Base-by-base conservation (phyloP, 768 basidiomycete species). In the Pisolithus microcarpus region DNA sequence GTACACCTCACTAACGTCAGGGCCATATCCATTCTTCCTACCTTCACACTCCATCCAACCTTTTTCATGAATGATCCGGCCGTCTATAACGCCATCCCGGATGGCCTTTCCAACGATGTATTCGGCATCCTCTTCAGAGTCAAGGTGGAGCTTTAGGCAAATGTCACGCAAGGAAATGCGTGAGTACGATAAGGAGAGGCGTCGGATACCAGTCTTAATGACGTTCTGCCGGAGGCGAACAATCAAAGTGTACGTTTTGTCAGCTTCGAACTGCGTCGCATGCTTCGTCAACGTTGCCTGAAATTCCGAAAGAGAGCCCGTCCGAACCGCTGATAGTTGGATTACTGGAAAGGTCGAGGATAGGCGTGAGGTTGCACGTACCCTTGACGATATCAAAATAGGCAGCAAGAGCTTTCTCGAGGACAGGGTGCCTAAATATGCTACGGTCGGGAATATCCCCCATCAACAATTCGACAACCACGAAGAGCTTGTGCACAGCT, bases 61-160 rank as follows among this genome's bases (percentile, higher is more conserved):
- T 58, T 86, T 85, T 69, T 91, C 90, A 62, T 97, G 95, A 52
- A 94, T 87, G 57, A 97, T 81, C 23, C 78, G 77, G 13, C 90
- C 93, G 56, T 94, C 91, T 54, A 98, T 94, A 45, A 98, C 93
- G 15, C 91, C 94, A 67, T 97, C 95, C 21, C 95, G 79, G 65
- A 97, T 95, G 8, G 95, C 94, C 70, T 97, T 98, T 37, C 92
- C 92, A 3, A 96, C 95, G 51, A 97, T 93, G 69, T 97, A 97
- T 69, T 97, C 95, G 1, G 94, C 94, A 60, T 98, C 95, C 68
- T 97, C 95, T 64, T 97, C 95, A 21, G 87, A 90, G 68, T 97
- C 94, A 37, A 98, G 78, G 58, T 92, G 82, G 28, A 96, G 82
- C 72, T 99, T 97, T 53, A 91, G 76, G 61, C 91, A 93, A 56